Percentiles rank a stretch among this genome's conserved stretches.
Evolutionary conservation across 768 basidiomycete species (phyloP).

Genomic region (Termitomyces sp.): DNA sequence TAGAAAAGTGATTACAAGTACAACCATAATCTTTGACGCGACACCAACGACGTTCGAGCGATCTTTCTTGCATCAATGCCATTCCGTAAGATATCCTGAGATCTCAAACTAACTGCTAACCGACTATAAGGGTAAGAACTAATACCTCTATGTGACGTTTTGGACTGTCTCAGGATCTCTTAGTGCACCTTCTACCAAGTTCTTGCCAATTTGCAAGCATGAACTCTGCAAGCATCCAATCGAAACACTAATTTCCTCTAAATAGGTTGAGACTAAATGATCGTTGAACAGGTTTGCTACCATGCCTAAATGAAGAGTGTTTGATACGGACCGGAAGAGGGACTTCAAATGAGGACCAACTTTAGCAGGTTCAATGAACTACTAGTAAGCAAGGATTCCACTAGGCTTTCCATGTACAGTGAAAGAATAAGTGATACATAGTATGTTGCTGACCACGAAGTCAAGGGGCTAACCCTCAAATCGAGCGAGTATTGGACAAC

Average conservation of each 20-base stretch:
- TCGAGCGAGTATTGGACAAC: background rate
- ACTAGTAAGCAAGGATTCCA: background rate
- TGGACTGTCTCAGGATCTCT: too few species aligned
- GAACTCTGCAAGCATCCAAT: background rate
- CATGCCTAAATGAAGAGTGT: background rate
- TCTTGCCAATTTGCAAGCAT: too few species aligned
- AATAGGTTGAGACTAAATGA: background rate
- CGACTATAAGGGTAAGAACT: too few species aligned
- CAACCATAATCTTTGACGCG: too few species aligned
- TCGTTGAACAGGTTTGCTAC: background rate
- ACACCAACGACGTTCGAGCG: too few species aligned
- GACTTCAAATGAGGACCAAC: background rate
- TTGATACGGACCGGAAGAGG: background rate
- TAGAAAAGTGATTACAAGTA: too few species aligned
- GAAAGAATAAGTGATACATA: background rate
- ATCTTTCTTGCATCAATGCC: too few species aligned
- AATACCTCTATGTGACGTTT: too few species aligned
- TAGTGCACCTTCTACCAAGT: too few species aligned
- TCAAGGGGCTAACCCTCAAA: background rate
- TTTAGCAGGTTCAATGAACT: background rate
- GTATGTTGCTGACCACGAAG: background rate
- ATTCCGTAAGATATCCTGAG: too few species aligned
- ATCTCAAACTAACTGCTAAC: too few species aligned
- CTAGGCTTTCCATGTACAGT: too few species aligned
- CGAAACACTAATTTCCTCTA: background rate